Percentiles rank a stretch among this genome's conserved stretches.
Conservation (phyloP, 1,139 yeast species). For the Komagataea norvegica region DNA sequence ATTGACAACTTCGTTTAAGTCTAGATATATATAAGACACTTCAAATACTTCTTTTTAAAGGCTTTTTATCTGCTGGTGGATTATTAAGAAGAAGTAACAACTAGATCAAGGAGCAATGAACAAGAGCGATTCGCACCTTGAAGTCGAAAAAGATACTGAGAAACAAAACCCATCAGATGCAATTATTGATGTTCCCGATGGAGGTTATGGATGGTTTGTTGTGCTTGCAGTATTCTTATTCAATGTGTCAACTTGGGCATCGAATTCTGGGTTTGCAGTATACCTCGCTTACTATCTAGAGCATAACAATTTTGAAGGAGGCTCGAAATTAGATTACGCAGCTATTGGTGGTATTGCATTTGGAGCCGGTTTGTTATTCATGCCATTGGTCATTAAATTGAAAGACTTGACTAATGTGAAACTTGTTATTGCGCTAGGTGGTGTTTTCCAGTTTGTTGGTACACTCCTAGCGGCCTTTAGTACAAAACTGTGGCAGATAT, state of each 20-base stretch:
- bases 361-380: conserved; percentile 49
- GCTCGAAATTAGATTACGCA: conserved; percentile 51
- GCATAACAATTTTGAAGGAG: conserved; percentile 44
- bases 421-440: conserved; percentile 16
- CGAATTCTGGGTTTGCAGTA: conserved; percentile 52
- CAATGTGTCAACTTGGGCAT: conserved; percentile 61
- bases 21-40: too few relatives aligned
- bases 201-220: conserved; percentile 53
- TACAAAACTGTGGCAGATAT: conserved; percentile 51
- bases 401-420: conserved; percentile 12
- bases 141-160: too few relatives aligned
- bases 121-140: too few relatives aligned
- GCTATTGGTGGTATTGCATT: conserved; percentile 61
- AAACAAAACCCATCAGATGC: too few relatives aligned
- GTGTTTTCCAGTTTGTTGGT: conserved; percentile 32
- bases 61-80: too few relatives aligned
- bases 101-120: too few relatives aligned
- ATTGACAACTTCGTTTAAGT: too few relatives aligned
- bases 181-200: conserved; percentile 23
- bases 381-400: conserved; percentile 26
- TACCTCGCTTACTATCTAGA: conserved; percentile 51
- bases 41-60: too few relatives aligned
- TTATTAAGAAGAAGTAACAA: too few relatives aligned
- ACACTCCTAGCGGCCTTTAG: conserved; percentile 60
- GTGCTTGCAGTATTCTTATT: conserved; percentile 48